Conservation (phyloP, 202 grass and related monocot species). For the Hordeum pubiflorum region DNA sequence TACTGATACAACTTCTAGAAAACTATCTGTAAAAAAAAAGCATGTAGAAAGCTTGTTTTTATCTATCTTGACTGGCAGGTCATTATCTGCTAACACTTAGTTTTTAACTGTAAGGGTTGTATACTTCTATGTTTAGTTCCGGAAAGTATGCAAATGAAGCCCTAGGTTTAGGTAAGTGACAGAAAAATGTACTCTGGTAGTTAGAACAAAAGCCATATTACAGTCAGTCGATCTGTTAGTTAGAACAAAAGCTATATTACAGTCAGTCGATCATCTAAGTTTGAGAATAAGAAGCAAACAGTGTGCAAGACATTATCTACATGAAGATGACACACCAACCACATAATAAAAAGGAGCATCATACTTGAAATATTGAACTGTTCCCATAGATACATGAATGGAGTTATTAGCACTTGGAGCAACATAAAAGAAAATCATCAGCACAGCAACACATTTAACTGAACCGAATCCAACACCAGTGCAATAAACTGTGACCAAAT, state of each 20-base stretch:
- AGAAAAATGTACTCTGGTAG: not conserved
- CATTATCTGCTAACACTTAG: not conserved
- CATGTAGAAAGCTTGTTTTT: not conserved
- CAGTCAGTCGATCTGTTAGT: not conserved
- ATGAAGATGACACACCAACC: not conserved
- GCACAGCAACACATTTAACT: not conserved
- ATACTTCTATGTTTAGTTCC: not conserved
- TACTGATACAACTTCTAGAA: not conserved
- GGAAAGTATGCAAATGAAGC: not conserved
- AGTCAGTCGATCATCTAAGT: not conserved
- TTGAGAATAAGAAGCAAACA: not conserved
- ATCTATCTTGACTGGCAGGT: not conserved
- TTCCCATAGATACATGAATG: not conserved
- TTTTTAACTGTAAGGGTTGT: not conserved
- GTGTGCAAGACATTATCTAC: not conserved
- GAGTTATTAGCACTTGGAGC: not conserved
- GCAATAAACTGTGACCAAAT: not conserved
- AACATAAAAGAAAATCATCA: not conserved
- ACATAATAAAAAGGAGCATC: not conserved
- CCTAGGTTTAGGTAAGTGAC: not conserved
- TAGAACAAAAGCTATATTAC: not conserved
- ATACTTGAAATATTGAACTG: not conserved
- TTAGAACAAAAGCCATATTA: not conserved
- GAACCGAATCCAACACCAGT: not conserved
- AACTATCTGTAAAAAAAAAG: too few relatives aligned